A percentile compares a stretch with the other conserved stretches of the same genome.
Conservation (phyloP, 2,329 filamentous ascomycete genomes). For the Aureobasidium uvarum region DNA sequence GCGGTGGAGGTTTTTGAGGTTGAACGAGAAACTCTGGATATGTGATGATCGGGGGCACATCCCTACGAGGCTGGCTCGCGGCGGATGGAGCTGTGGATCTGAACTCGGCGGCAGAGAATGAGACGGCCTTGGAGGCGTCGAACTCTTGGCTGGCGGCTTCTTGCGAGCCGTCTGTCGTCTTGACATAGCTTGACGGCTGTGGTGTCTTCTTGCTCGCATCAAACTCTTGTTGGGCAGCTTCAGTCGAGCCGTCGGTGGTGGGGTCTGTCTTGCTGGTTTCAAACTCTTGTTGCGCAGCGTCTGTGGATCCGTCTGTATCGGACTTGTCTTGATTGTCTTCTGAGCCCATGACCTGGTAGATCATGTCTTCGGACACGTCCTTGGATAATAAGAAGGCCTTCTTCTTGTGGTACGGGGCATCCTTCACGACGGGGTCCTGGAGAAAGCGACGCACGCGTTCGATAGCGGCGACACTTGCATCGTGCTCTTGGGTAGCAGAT, state of each 20-base stretch:
- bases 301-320: slow-evolving; percentile 1
- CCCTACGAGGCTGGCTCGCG: slow-evolving; percentile 35
- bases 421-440: slow-evolving; percentile 67
- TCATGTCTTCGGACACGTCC: slow-evolving; percentile 65
- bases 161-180: slow-evolving; percentile 13
- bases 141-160: slow-evolving; percentile 22
- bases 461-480: slow-evolving; percentile 36
- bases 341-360: slow-evolving; percentile 60
- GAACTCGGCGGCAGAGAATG: slow-evolving; percentile 70
- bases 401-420: slow-evolving; percentile 70
- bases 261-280: not conserved
- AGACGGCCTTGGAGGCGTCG: slow-evolving; percentile 37
- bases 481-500: slow-evolving; percentile 19
- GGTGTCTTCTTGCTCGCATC: slow-evolving; percentile 12
- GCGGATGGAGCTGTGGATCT: slow-evolving; percentile 55
- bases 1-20: slow-evolving; percentile 57
- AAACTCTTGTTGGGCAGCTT: slow-evolving; percentile 21
- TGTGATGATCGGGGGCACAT: slow-evolving; percentile 62
- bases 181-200: not conserved
- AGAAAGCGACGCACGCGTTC: slow-evolving; percentile 75
- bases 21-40: slow-evolving; percentile 65
- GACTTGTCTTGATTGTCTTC: not conserved
- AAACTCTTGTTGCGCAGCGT: slow-evolving; percentile 15
- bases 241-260: slow-evolving; percentile 3
- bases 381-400: slow-evolving; percentile 74